These are phyloP conservation scores for Lactifluus subvellereus DNA, from an alignment of 768 basidiomycete species.

Conservation along the genomic window DNA sequence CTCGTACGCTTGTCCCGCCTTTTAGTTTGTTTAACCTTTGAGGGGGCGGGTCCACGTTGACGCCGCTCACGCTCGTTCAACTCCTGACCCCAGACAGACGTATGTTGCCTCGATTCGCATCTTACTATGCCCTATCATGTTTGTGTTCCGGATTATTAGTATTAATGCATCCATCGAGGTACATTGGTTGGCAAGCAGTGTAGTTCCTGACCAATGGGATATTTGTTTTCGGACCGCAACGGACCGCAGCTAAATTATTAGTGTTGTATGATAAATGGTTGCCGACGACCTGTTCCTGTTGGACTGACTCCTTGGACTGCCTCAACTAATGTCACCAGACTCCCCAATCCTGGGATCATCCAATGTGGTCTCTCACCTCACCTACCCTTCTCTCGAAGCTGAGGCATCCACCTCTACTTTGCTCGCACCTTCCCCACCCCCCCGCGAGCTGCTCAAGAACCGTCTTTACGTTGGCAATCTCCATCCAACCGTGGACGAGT, in stretches of 20 bases:
- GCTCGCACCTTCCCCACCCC: slow-evolving; percentile 22
- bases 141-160: not conserved
- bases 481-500: slow-evolving; percentile 85
- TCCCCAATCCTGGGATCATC: not conserved
- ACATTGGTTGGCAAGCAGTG: no score
- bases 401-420: slow-evolving; percentile 19
- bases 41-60: slow-evolving; percentile 16
- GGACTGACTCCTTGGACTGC: no score
- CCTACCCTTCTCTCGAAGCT: slow-evolving; percentile 26
- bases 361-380: slow-evolving; percentile 21
- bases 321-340: not conserved
- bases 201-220: not conserved
- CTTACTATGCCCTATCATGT: slow-evolving; percentile 17
- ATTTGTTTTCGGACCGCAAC: not conserved
- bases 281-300: no score
- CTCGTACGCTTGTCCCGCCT: slow-evolving; percentile 6
- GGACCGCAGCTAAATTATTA: not conserved
- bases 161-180: slow-evolving; percentile 7
- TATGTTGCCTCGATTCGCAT: slow-evolving; percentile 17
- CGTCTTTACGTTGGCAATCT: slow-evolving; percentile 89
- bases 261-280: no score
- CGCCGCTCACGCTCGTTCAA: slow-evolving; percentile 17
- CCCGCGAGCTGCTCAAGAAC: slow-evolving; percentile 47
- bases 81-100: slow-evolving; percentile 4
- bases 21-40: slow-evolving; percentile 18